Evolutionary conservation across 352 stramenopile species (phyloP).

Genomic region (Phytophthora podocarpi): DNA sequence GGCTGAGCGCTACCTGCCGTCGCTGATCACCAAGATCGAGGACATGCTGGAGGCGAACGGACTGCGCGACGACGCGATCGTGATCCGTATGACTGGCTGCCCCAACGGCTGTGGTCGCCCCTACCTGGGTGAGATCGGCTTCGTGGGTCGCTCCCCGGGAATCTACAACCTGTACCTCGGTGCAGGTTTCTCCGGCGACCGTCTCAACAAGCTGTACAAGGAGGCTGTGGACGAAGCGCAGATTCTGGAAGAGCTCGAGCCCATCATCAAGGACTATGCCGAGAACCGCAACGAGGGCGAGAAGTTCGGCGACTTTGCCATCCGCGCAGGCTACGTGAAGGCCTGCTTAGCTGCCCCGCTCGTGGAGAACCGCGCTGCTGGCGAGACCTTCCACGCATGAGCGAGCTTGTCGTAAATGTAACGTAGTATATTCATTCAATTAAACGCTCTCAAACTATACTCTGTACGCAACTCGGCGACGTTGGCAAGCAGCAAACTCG

Average conservation of each 20-base stretch:
- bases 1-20: slow-evolving; percentile 94
- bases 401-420: slow-evolving; percentile 13
- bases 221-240: slow-evolving; percentile 77
- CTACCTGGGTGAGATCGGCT: slow-evolving; percentile 98
- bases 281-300: slow-evolving; percentile 64
- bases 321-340: slow-evolving; percentile 74
- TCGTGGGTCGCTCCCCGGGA: slow-evolving; percentile 96
- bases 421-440: slow-evolving; percentile 16
- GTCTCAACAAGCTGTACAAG: slow-evolving; percentile 87
- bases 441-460: slow-evolving; percentile 17
- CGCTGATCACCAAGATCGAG: slow-evolving; percentile 93
- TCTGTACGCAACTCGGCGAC: too few species aligned
- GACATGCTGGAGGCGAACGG: slow-evolving; percentile 90
- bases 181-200: slow-evolving; percentile 75
- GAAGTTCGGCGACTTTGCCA: slow-evolving; percentile 88
- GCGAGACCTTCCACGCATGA: slow-evolving; percentile 72
- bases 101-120: slow-evolving; percentile 97
- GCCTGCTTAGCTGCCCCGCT: slow-evolving; percentile 67
- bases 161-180: slow-evolving; percentile 98
- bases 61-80: slow-evolving; percentile 94
- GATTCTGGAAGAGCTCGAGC: slow-evolving; percentile 72
- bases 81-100: slow-evolving; percentile 98
- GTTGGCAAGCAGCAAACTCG: too few species aligned
- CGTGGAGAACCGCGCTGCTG: slow-evolving; percentile 61
- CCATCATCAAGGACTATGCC: slow-evolving; percentile 84